Evolutionary conservation across 2,329 filamentous ascomycete genomes (phyloP).

Genomic region (Grosmannia serpens): DNA sequence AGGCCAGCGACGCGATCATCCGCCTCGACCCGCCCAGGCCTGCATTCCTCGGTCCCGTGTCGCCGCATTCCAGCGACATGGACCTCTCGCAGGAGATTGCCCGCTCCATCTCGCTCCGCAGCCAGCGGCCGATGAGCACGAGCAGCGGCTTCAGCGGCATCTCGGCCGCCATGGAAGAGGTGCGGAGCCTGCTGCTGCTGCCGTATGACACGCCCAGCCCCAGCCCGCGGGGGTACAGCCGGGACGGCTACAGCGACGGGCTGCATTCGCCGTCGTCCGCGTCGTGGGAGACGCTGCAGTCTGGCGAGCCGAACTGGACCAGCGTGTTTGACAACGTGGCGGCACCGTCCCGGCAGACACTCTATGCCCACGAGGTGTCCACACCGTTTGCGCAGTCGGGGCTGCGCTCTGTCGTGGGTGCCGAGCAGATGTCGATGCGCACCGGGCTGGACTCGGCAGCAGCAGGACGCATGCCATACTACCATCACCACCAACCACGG

Average conservation of each 20-base stretch:
- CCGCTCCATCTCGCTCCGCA: constrained; percentile 6
- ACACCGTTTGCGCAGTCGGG: background rate
- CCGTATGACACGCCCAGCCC: constrained; percentile 2
- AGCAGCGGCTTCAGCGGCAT: constrained; percentile 6
- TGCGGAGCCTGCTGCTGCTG: constrained; percentile 9
- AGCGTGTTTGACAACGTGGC: constrained; percentile 8
- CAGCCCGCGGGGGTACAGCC: background rate
- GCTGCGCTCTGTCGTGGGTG: background rate
- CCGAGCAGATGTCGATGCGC: background rate
- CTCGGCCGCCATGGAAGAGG: constrained; percentile 13
- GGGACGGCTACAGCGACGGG: background rate
- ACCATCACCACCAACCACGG: background rate
- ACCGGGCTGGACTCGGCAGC: background rate
- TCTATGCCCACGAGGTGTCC: background rate
- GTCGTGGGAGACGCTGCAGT: constrained; percentile 12
- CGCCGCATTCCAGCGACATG: background rate
- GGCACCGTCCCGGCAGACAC: background rate
- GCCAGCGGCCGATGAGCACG: background rate
- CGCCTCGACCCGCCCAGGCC: constrained; percentile 9
- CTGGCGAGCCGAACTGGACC: constrained; percentile 12
- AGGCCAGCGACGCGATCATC: constrained; percentile 2
- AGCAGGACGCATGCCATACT: background rate
- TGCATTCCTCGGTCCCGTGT: background rate
- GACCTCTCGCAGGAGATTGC: constrained; percentile 10
- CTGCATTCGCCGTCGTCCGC: constrained; percentile 4